A percentile compares a stretch with the other conserved stretches of the same genome.
phyloP scores from a whole-genome alignment of 2,329 filamentous ascomycete species.

The Falciphora oryzae region DNA sequence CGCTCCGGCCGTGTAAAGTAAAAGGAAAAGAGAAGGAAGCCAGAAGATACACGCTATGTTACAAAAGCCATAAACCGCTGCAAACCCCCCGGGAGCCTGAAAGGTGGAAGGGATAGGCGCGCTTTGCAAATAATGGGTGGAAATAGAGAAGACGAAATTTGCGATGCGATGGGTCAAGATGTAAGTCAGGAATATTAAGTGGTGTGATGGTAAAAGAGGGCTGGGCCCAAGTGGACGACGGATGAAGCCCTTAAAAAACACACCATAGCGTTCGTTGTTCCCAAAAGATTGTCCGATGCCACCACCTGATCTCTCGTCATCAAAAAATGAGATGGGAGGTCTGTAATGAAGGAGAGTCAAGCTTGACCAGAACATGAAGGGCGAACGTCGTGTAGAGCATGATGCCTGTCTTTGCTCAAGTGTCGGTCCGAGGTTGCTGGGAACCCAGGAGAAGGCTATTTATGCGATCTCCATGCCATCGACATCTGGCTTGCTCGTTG shows the following conservation, averaged over 20 bases:
- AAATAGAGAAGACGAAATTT: not conserved
- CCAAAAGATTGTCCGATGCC: not conserved
- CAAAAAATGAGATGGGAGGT: not conserved
- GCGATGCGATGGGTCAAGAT: not conserved
- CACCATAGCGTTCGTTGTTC: not conserved
- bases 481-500: not conserved
- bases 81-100: not conserved
- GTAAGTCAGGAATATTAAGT: not conserved
- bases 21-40: not conserved
- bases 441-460: not conserved
- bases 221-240: not conserved
- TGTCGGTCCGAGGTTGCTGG: not conserved
- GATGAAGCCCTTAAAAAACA: not conserved
- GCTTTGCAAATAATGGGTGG: not conserved
- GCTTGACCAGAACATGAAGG: not conserved
- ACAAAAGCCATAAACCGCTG: not conserved
- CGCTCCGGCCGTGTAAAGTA: not conserved
- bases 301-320: not conserved
- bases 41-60: not conserved
- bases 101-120: not conserved
- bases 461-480: not conserved
- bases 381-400: not conserved
- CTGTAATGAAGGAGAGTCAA: not conserved
- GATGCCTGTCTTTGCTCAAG: not conserved
- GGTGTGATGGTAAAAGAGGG: not conserved